These are phyloP conservation scores for Jatropha podagrica DNA, from an alignment of 441 rosid genomes.

Conservation along the genomic window DNA sequence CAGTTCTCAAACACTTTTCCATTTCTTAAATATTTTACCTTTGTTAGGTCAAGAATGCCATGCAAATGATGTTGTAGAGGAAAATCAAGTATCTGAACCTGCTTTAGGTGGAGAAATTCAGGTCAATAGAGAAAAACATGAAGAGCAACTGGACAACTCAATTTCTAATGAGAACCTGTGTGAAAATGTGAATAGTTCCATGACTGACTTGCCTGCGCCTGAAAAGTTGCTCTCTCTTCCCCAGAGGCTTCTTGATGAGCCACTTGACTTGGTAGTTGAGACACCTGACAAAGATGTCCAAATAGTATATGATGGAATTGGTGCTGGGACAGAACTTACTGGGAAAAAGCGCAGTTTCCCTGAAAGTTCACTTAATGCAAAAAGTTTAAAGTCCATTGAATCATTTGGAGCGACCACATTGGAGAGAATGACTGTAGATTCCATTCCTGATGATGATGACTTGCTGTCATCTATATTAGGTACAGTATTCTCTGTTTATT, in stretches of 20 bases:
- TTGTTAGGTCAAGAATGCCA: constrained; percentile 39
- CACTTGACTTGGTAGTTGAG: constrained; percentile 48
- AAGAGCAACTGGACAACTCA: constrained; percentile 37
- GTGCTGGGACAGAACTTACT: constrained; percentile 43
- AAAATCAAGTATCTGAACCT: constrained; percentile 41
- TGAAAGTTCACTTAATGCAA: constrained; percentile 72
- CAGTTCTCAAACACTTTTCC: not conserved
- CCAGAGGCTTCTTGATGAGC: constrained; percentile 42
- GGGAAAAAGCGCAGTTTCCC: constrained; percentile 77
- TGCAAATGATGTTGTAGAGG: constrained; percentile 33
- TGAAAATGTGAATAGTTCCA: constrained; percentile 35
- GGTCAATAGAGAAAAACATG: constrained; percentile 33
- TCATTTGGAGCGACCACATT: constrained; percentile 59
- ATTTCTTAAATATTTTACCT: constrained; percentile 10
- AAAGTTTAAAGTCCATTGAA: constrained; percentile 68
- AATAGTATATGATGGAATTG: constrained; percentile 39
- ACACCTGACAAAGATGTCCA: constrained; percentile 64
- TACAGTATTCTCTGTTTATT: constrained; percentile 27
- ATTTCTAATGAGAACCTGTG: constrained; percentile 36
- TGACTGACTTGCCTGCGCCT: constrained; percentile 64
- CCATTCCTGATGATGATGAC: constrained; percentile 96
- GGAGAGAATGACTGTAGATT: constrained; percentile 50
- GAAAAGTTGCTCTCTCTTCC: constrained; percentile 76
- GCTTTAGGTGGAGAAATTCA: constrained; percentile 40
- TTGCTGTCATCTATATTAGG: constrained; percentile 95